Evolutionary conservation across 192 early-diverging fungal species (phyloP).

Genomic region (Kickxella alabastrina): DNA sequence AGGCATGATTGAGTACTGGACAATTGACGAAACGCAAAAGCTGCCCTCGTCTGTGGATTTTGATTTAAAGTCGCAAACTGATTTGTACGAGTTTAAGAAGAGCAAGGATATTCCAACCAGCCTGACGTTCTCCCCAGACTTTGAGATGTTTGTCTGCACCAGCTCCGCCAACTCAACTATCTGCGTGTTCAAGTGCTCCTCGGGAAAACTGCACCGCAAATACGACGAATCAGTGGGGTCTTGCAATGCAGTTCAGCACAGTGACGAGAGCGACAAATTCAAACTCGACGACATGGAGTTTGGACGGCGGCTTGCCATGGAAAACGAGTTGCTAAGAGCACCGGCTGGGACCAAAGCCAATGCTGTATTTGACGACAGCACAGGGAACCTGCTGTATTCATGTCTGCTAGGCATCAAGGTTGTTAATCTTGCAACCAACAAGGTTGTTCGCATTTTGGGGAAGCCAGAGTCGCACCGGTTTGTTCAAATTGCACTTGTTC

Average conservation of each 20-base stretch:
- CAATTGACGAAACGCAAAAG: constrained; percentile 61
- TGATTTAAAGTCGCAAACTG: constrained; percentile 87
- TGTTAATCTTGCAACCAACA: constrained; percentile 81
- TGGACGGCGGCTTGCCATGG: constrained; percentile 84
- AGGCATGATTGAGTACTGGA: constrained; percentile 96
- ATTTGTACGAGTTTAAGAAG: constrained; percentile 96
- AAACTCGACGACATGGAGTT: constrained; percentile 98
- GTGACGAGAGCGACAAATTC: constrained; percentile 56
- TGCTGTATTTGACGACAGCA: constrained; percentile 89
- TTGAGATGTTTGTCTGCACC: constrained; percentile 81
- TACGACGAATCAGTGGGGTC: constrained; percentile 86
- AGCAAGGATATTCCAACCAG: constrained; percentile 72
- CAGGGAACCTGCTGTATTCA: constrained; percentile 84
- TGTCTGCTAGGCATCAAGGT: constrained; percentile 97
- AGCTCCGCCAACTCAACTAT: constrained; percentile 78
- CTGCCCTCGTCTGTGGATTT: constrained; percentile 66
- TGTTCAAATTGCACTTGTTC: constrained; percentile 82
- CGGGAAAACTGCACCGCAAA: constrained; percentile 83
- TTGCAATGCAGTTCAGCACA: constrained; percentile 49
- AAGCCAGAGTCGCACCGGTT: constrained; percentile 89
- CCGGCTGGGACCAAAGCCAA: constrained; percentile 62
- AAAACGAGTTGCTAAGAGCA: constrained; percentile 79
- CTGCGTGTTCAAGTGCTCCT: constrained; percentile 76
- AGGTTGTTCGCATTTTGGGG: constrained; percentile 80
- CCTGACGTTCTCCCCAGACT: constrained; percentile 78